Evolutionary conservation across 2,329 filamentous ascomycete genomes (phyloP), one percentile per base, ranked within the genome.

Genomic region (Penicillium sp.): DNA sequence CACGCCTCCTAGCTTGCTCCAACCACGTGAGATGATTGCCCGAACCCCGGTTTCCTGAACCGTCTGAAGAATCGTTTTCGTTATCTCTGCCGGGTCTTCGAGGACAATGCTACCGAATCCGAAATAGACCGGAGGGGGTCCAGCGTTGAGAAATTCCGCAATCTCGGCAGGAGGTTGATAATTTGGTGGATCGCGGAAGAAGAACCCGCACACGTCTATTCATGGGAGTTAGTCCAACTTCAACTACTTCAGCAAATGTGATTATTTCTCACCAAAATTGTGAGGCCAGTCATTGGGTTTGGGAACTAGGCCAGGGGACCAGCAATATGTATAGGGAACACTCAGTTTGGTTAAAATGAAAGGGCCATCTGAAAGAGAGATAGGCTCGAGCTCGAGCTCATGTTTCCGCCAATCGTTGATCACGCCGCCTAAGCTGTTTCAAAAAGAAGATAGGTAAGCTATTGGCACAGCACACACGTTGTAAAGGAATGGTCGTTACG

Each of bases 81-180:
- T 80, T 12, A 83, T 66, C 2, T 49, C 64, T 7, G 74, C 62
- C 0, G 81, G 76, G 36, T 83, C 73, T 27, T 81, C 78, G 2
- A 83, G 73, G 0, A 83, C 81, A 49, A 83, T 83, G 10, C 76
- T 80, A 8, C 82, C 81, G 60, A 83, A 83, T 2, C 81, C 81
- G 39, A 84, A 80, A 51, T 83, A 83, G 0, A 83, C 67, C 0
- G 81, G 81, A 4, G 77, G 74, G 1, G 77, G 74, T 0, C 81
- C 81, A 1, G 69, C 66, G 3, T 58, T 64, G 2, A 84, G 73
- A 47, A 83, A 83, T 0, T 57, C 57, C 3, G 61, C 62, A 2
- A 81, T 62, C 13, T 78, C 76, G 0, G 64, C 45, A 0, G 73
- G 66, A 2, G 78, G 77, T 3, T 63, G 68, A 51, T 78, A 74